Base-by-base conservation (phyloP, 331 rosid species). In the Malus hybrid region DNA sequence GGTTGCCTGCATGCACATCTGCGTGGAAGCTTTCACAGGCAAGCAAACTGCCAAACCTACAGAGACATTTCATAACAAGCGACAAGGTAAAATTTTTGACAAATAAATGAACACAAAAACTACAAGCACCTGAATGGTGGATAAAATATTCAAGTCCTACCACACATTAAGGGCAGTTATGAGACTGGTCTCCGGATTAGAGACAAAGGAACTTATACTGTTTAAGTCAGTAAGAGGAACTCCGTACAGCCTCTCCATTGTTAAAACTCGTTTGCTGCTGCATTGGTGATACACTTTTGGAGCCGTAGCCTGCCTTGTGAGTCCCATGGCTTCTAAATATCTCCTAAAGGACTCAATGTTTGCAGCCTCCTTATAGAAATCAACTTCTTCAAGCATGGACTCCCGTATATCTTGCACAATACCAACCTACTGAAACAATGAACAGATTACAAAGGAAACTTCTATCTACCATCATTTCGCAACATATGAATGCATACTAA, bases 11-110 rank as follows among this genome's bases (percentile, higher is more conserved):
- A 63, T 94, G 99, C 14, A 94, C 99, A 77, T 92, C 99, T 69
- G 99, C 99, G 68, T 92, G 99, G 80, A 94, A 94, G 82, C 96
- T 83, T 79, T 94, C 97, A 85, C 99, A 94, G 42, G 92, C 96
- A 76, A 94, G 97, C 87, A 94, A 87, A 89, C 99, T 94, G 75
- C 99, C 99, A 86, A 92, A 94, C 99, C 99, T 92, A 87, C 77
- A 85, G 52, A 84, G 81, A 72, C 26, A 77, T 71, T 70, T 63
- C 65, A 82, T 71, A 75, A 67, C 70, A 58, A 70, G 77, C 24
- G 66, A 64, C 53, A 46, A 75, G 66, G 39, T 71, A 65, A 69
- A 63, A 68, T 18, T 39, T 39, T 61, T 69, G 68, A 60, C 34
- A 32, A 44, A 39, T 18, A 42, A 74, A 57, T 46, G 14, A 57